Base-by-base conservation (phyloP, 495 filamentous ascomycete species). In the Cercophora sp. region DNA sequence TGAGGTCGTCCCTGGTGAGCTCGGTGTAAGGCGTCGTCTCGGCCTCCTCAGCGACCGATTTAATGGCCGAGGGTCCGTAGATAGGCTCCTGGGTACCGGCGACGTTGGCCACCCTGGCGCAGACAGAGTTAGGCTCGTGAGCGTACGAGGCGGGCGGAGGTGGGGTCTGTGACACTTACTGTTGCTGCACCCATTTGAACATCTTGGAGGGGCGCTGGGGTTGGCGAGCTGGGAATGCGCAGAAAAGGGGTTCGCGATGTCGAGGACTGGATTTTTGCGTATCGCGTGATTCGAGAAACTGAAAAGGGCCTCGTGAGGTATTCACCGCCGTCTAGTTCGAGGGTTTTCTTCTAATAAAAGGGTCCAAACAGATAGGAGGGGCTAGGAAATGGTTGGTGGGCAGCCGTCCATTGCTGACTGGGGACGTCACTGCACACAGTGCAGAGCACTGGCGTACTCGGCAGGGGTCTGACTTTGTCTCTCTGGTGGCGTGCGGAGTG, bases 1-100 rank as follows among this genome's bases (percentile, higher is more conserved):
- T 85, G 57, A 96, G 59, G 62, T 92, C 84, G 5, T 91, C 80
- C 61, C 84, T 86, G 48, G 76, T 81, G 60, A 90, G 65, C 62
- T 89, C 86, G 24, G 88, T 87, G 66, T 85, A 94, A n/a, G 89
- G 86, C 3, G 82, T 86, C 34, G 81, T 79, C 65, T 85, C 78
- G 51, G 89, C 79, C 71, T 96, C 90, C 57, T 85, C 76, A 48
- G 86, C 83, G 39, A 98, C 89, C 22, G 89, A 83, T 59, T 81
- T 87, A 65, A 97, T 87, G 58, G 91, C 91, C 11, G 84, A 81
- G 27, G 94, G 87, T 57, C 93, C 93, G 70, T 98, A 96, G 74
- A 94, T 87, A 52, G 93, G 94, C 76, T 98, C 93, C 68, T 91
- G 85, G 50, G 91, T 96, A 70, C 93, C 93, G 50, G 89, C 89